Evolutionary conservation across 2,329 filamentous ascomycete species (phyloP).

Genomic region (Cryphonectria naterciae): DNA sequence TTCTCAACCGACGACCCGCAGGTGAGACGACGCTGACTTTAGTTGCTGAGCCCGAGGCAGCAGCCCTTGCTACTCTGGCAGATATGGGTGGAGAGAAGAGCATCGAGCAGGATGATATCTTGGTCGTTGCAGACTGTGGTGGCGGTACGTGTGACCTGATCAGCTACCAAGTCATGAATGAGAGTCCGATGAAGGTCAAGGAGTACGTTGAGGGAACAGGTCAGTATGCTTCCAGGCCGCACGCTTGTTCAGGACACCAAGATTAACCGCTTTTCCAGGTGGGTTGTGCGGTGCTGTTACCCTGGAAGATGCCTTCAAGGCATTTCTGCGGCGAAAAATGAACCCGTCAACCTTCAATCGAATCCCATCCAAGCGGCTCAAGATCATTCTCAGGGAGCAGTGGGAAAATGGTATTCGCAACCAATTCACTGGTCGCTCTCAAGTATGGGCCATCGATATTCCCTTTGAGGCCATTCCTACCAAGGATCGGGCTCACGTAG

Average conservation of each 20-base stretch:
- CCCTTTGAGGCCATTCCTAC: neutral
- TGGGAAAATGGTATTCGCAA: neutral
- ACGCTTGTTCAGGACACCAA: neutral
- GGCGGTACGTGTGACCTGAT: conserved; percentile 43
- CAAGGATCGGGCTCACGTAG: neutral
- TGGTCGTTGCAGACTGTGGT: conserved; percentile 25
- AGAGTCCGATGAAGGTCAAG: conserved; percentile 36
- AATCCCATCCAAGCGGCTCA: neutral
- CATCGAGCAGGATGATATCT: neutral
- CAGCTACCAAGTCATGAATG: conserved; percentile 39
- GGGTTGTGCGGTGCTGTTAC: neutral
- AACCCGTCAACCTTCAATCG: neutral
- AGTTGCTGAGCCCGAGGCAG: conserved; percentile 51
- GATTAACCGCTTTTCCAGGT: neutral
- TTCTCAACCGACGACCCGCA: conserved; percentile 35
- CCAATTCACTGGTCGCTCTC: neutral
- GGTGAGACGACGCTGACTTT: conserved; percentile 41
- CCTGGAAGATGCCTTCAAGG: neutral
- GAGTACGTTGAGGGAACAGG: conserved; percentile 46
- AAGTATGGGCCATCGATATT: neutral
- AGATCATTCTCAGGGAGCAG: neutral
- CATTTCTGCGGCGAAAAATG: neutral
- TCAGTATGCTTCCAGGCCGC: conserved; percentile 22
- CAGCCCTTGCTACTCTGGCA: conserved; percentile 43
- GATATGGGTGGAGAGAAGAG: conserved; percentile 26